Conservation (phyloP, 169 alveolate genomes). For the Plasmodium knowlesi region DNA sequence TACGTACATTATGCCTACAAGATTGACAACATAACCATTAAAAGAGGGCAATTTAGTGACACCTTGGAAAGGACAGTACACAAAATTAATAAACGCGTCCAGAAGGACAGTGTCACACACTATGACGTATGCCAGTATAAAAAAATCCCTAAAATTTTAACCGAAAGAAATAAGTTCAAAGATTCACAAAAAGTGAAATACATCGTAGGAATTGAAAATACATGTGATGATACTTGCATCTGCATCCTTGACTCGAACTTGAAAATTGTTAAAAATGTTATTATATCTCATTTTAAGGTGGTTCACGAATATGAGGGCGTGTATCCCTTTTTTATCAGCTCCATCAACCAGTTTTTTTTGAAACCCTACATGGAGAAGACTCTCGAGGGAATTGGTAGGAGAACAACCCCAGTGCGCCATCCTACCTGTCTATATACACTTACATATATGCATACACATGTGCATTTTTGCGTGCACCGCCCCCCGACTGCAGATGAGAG, state of each 20-base stretch:
- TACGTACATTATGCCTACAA: slow-evolving; percentile 15
- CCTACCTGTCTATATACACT: neutral
- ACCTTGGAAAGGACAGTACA: slow-evolving; percentile 43
- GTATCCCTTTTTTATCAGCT: slow-evolving; percentile 67
- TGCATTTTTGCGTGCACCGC: neutral
- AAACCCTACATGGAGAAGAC: slow-evolving; percentile 41
- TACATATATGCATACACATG: slow-evolving; percentile 1
- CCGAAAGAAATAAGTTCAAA: slow-evolving; percentile 35
- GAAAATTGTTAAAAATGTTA: slow-evolving; percentile 46
- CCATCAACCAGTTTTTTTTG: slow-evolving; percentile 41
- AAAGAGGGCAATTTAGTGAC: slow-evolving; percentile 34
- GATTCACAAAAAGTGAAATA: slow-evolving; percentile 16
- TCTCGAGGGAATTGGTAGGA: slow-evolving; percentile 38
- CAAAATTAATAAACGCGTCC: slow-evolving; percentile 27
- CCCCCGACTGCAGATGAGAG: slow-evolving; percentile 13
- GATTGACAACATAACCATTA: slow-evolving; percentile 49
- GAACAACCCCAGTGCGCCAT: neutral
- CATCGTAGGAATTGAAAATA: slow-evolving; percentile 72
- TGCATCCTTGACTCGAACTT: slow-evolving; percentile 51
- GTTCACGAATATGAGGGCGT: slow-evolving; percentile 70
- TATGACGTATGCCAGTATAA: slow-evolving; percentile 53
- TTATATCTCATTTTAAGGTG: slow-evolving; percentile 58
- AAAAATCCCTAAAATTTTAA: slow-evolving; percentile 48
- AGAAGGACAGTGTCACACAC: neutral
- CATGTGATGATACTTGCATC: slow-evolving; percentile 72